Evolutionary conservation across 148 eudicot species (phyloP).

Genomic region (Arctostaphylos glauca): DNA sequence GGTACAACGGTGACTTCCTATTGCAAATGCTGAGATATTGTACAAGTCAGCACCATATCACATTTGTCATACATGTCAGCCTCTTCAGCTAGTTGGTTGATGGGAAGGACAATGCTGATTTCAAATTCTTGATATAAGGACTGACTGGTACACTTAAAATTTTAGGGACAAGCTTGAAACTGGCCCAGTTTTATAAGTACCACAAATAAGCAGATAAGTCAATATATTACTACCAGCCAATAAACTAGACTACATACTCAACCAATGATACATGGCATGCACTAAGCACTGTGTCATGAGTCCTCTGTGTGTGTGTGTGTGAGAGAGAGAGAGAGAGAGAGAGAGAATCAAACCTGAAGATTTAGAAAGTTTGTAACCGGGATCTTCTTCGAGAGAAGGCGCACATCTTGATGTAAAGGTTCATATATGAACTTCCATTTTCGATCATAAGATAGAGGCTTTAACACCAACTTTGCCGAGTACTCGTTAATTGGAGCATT

Average conservation of each 20-base stretch:
- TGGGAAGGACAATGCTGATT: too few relatives aligned
- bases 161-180: too few relatives aligned
- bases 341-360: slow-evolving; percentile 52
- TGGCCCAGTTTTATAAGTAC: not conserved
- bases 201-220: not conserved
- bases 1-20: too few relatives aligned
- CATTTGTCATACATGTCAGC: too few relatives aligned
- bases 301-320: not conserved
- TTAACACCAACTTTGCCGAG: slow-evolving; percentile 75
- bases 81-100: too few relatives aligned
- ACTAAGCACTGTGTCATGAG: not conserved
- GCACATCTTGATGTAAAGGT: slow-evolving; percentile 79
- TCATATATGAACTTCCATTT: slow-evolving; percentile 77
- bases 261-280: slow-evolving; percentile 6
- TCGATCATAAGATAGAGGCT: slow-evolving; percentile 71
- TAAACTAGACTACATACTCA: not conserved
- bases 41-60: too few relatives aligned
- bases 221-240: not conserved
- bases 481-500: slow-evolving; percentile 78
- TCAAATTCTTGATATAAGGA: too few relatives aligned
- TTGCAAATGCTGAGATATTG: too few relatives aligned
- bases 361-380: slow-evolving; percentile 78
- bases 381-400: slow-evolving; percentile 84
- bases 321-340: slow-evolving; percentile 8
- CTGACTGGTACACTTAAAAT: too few relatives aligned